Base-by-base conservation (phyloP, 495 filamentous ascomycete genomes). In the Aspergillus homomorphus region DNA sequence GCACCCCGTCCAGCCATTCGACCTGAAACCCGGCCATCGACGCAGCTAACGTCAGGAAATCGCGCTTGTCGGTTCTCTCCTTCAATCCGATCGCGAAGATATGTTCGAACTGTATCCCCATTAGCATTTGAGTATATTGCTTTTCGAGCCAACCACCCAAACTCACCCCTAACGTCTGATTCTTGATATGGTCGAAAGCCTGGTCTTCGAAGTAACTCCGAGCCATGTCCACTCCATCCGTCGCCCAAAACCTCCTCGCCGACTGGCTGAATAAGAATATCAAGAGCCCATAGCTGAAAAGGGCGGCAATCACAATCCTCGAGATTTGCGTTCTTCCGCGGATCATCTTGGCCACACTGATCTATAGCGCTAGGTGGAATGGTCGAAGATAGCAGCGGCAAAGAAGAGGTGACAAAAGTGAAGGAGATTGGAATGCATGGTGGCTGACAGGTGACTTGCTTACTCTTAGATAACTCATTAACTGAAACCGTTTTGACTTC, bases 21-120 rank as follows among this genome's bases (percentile, higher is more conserved):
- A 86, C 66, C 5, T 73, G 71, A 20, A 89, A 69, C 12, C 77
- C 76, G 12, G 72, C 79, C 1, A 83, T 62, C 1, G 77, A 78
- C 4, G 84, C 79, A 1, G 80, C 75, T 2, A 87, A 66, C 2
- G 72, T 69, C 51, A 88, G 74, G 10, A 77, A 82, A 74, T 89
- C 84, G 21, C 83, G 81, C 26, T 85, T 82, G 59, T 89, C 87
- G 8, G 80, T 79, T 19, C 87, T 76, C 20, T 76, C 73, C 4
- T 82, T 80, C 26, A 89, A 71, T 48, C 82, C 85, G 50, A 89
- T 80, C 46, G 84, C 84, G 60, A 84, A 82, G 24, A 88, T 56
- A 44, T 73, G 66, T 30, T 70, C 51, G 53, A 73, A 73, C 70
- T 73, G 38, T 4, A 38, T 18, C 33, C 0, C 9, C 45, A 18